phyloP scores from a whole-genome alignment of 768 basidiomycete genomes.

The Trametes punicea region DNA sequence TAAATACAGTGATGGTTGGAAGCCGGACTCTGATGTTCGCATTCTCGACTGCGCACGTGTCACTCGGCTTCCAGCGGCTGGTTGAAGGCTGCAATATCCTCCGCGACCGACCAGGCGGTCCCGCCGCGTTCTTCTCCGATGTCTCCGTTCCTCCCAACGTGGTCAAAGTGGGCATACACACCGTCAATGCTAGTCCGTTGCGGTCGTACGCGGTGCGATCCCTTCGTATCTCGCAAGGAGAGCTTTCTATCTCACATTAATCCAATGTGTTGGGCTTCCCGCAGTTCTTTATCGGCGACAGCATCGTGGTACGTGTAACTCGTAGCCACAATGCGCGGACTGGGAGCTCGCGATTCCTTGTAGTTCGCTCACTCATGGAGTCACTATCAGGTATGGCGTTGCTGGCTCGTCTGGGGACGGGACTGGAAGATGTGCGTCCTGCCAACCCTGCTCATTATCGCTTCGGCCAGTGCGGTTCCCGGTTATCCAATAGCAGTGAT shows the following conservation, averaged over 20 bases:
- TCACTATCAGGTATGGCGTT: constrained; percentile 35
- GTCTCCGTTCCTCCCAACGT: constrained; percentile 36
- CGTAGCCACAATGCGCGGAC: no score
- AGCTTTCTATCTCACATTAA: no score
- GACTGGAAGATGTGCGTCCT: constrained; percentile 31
- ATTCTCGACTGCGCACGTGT: constrained; percentile 35
- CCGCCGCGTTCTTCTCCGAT: constrained; percentile 33
- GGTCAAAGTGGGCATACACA: constrained; percentile 35
- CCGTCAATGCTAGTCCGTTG: constrained; percentile 29
- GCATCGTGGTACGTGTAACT: constrained; percentile 28
- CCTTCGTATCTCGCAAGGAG: no score
- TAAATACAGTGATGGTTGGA: constrained; percentile 26
- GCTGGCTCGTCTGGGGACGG: constrained; percentile 34
- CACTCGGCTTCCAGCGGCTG: constrained; percentile 35
- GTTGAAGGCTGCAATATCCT: constrained; percentile 34
- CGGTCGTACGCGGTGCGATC: no score
- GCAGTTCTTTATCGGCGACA: constrained; percentile 33
- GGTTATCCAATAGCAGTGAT: background rate
- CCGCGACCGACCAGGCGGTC: constrained; percentile 30
- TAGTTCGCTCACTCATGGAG: no score
- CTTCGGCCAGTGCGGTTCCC: constrained; percentile 27
- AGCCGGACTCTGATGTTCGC: constrained; percentile 31
- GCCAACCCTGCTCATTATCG: constrained; percentile 31
- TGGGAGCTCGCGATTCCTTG: no score
- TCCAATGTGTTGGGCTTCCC: background rate